Base-by-base conservation (phyloP, 257 asterid genomes). In the Coffea canephora region DNA sequence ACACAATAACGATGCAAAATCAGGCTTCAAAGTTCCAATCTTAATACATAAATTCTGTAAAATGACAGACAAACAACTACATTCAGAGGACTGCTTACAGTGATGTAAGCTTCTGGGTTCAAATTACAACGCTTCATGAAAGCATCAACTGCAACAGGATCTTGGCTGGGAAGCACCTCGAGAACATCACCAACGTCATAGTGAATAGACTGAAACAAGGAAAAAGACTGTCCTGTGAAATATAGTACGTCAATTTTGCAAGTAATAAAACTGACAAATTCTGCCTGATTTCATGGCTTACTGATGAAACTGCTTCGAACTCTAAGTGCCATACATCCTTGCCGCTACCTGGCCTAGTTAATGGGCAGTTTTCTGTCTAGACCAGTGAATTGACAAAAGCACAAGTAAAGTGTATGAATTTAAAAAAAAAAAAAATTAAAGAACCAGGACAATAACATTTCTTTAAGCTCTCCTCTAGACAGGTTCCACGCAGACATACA, bases 151-250 rank as follows among this genome's bases (percentile, higher is more conserved):
- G 91, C 91, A 50, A 85, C 89, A 84, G 91, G 84, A 88, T 86
- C 86, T 89, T 95, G 99, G 74, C 93, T 85, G 12, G 99, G 99
- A 78, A 95, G 99, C 84, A 95, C 87, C 86, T 92, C 96, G 74
- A 93, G 87, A 83, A 92, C 92, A 85, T 92, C 99, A 82, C 99
- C 98, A 83, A 92, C 96, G 55, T 95, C 97, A 82, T 95, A 93
- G 74, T 87, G 85, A 69, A 93, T 85, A 73, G 89, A 81, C 99
- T 95, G 89, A 75, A 62, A 75, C 8, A 75, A 82, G 74, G 64
- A 39, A 62, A 78, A 74, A 8, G 68, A 55, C 36, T 64, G 73
- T 18, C 11, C 45, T 23, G 67, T 14, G 25, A 65, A 9, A 8
- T 14, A 52, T 48, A 50, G 1, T 52, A 78, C 10, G 55, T 55